These are phyloP conservation scores for Pleurotus tuber-regium DNA, from an alignment of 768 basidiomycete genomes.

Conservation along the genomic window DNA sequence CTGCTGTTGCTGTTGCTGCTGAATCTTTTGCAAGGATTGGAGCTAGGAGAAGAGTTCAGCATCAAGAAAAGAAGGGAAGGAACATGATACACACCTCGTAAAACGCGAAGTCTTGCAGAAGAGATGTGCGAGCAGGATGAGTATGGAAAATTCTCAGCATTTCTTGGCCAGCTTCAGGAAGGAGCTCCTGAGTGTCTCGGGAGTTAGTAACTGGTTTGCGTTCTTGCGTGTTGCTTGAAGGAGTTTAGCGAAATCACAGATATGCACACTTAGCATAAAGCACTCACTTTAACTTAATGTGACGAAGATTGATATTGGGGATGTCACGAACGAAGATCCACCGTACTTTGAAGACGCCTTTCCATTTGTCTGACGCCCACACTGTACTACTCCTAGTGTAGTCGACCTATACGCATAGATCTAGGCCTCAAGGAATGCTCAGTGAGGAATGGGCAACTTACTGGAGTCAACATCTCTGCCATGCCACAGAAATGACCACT, in stretches of 20 bases:
- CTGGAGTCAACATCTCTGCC: slow-evolving; percentile 96
- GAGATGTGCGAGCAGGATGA: slow-evolving; percentile 89
- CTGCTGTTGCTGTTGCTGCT: slow-evolving; percentile 29
- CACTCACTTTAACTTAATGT: slow-evolving; percentile 81
- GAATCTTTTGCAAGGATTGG: slow-evolving; percentile 82
- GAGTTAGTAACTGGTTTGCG: slow-evolving; percentile 98
- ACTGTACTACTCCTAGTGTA: slow-evolving; percentile 94
- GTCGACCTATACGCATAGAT: slow-evolving; percentile 57
- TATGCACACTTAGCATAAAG: slow-evolving; percentile 4
- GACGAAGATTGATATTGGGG: slow-evolving; percentile 83
- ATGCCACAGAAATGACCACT: slow-evolving; percentile 98
- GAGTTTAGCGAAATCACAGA: slow-evolving; percentile 15
- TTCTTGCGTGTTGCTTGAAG: slow-evolving; percentile 87
- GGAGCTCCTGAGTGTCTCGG: slow-evolving; percentile 94
- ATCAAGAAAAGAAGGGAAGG: neutral
- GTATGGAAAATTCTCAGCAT: slow-evolving; percentile 95
- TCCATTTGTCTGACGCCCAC: slow-evolving; percentile 99
- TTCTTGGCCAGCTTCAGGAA: slow-evolving; percentile 94
- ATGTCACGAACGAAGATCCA: slow-evolving; percentile 99
- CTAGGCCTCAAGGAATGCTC: neutral
- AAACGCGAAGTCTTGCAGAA: slow-evolving; percentile 91
- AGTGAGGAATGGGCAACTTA: slow-evolving; percentile 29
- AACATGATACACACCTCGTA: slow-evolving; percentile 71
- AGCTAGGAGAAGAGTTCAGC: slow-evolving; percentile 40
- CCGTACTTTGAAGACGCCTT: slow-evolving; percentile 96